phyloP scores from a whole-genome alignment of 257 asterid species.

The Perilla frutescens region DNA sequence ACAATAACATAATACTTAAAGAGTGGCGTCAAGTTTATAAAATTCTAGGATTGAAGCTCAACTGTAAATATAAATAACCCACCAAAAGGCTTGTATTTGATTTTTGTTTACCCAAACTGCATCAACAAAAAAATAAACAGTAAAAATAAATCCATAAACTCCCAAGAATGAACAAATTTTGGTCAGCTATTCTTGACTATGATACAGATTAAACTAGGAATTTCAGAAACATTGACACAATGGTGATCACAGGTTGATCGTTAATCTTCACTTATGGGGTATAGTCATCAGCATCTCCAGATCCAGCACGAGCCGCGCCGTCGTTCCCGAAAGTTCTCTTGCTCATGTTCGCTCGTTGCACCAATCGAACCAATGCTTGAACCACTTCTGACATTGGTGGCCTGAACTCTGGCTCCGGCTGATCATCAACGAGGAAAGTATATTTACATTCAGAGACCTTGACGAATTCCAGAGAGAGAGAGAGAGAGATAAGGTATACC shows the following conservation, averaged over 20 bases:
- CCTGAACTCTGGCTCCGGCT: constrained; percentile 98
- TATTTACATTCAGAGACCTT: not conserved
- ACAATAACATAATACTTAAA: no score
- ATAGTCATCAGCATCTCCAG: constrained; percentile 59
- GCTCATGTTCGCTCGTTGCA: constrained; percentile 98
- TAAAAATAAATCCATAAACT: constrained; percentile 19
- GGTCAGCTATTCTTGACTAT: constrained; percentile 41
- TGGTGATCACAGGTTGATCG: constrained; percentile 15
- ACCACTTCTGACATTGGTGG: constrained; percentile 99
- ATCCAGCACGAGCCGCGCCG: constrained; percentile 50
- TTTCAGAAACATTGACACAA: constrained; percentile 9
- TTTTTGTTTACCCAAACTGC: no score
- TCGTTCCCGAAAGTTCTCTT: constrained; percentile 89
- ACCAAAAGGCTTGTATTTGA: no score
- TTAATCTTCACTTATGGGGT: constrained; percentile 40
- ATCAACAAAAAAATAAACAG: not conserved
- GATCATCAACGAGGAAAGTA: constrained; percentile 29
- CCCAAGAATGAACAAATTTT: constrained; percentile 42
- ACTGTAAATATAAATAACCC: no score
- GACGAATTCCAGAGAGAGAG: not conserved
- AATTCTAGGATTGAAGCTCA: no score
- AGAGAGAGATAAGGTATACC: constrained; percentile 51
- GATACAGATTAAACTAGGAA: constrained; percentile 38
- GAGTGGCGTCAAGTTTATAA: no score
- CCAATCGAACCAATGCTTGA: constrained; percentile 87